These are phyloP conservation scores for Lasiosphaeria hispida DNA, from an alignment of 495 filamentous ascomycete species.

Conservation along the genomic window DNA sequence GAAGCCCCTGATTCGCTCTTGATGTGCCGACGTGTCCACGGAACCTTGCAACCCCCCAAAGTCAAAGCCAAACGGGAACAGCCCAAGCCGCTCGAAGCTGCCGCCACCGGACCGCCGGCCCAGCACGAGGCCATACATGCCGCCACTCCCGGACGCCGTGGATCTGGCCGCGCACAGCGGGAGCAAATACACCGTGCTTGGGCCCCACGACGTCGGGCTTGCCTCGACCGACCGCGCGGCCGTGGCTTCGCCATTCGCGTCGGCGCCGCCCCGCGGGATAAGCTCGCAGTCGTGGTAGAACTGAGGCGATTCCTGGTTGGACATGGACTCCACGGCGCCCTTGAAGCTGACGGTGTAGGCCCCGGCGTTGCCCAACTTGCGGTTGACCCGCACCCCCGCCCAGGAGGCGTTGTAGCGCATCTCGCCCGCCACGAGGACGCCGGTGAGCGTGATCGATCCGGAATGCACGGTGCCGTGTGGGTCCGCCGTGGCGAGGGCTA, in stretches of 20 bases:
- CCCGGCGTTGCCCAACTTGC: conserved; percentile 2
- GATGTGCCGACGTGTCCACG: not conserved
- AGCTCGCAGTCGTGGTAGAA: conserved; percentile 5
- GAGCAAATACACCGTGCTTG: conserved; percentile 1
- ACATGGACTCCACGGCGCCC: not conserved
- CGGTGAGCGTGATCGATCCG: conserved; percentile 1
- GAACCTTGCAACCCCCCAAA: not conserved
- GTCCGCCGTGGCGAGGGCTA: conserved; percentile 1
- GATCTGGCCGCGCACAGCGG: not conserved
- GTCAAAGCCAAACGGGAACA: conserved; percentile 1
- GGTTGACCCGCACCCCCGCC: conserved; percentile 1
- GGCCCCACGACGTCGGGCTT: conserved; percentile 1
- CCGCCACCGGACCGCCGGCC: not conserved
- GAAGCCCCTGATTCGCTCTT: conserved; percentile 1
- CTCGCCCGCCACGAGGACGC: conserved; percentile 1
- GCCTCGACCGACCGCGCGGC: not conserved
- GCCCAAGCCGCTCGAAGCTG: not conserved
- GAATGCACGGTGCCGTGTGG: not conserved
- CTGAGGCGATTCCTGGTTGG: not conserved
- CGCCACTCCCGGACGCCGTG: not conserved
- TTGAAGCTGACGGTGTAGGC: conserved; percentile 4
- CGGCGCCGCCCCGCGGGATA: not conserved
- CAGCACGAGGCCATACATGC: conserved; percentile 1
- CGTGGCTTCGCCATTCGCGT: not conserved
- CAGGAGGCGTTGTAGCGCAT: not conserved